Evolutionary conservation across 2,329 filamentous ascomycete species (phyloP).

Genomic region (Xenoacremonium recifei): DNA sequence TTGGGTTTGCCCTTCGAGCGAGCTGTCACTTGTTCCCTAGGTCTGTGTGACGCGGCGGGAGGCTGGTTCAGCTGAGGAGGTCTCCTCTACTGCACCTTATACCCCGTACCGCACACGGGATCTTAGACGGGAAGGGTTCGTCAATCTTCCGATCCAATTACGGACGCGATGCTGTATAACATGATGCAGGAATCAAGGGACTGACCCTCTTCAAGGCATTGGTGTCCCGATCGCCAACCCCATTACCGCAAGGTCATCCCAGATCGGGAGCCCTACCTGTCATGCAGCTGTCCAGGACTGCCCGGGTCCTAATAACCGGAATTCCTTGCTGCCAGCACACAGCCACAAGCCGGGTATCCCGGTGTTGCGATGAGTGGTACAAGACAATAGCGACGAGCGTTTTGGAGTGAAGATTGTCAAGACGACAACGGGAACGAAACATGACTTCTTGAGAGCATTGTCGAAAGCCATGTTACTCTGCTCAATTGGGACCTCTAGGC

Average conservation of each 20-base stretch:
- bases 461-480: too few relatives aligned
- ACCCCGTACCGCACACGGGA: not conserved
- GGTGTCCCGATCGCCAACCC: not conserved
- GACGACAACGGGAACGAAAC: not conserved
- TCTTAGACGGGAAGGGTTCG: not conserved
- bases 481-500: not conserved
- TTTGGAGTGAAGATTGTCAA: too few relatives aligned
- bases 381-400: too few relatives aligned
- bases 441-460: too few relatives aligned
- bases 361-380: too few relatives aligned
- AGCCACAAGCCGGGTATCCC: not conserved
- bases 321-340: not conserved
- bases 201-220: not conserved
- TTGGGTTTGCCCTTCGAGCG: conserved; percentile 11
- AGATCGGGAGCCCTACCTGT: not conserved
- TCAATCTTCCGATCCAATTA: not conserved
- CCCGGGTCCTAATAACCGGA: too few relatives aligned
- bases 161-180: not conserved
- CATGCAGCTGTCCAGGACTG: not conserved
- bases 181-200: not conserved
- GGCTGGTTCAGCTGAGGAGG: conserved; percentile 5
- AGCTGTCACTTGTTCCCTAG: conserved; percentile 24
- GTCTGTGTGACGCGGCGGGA: not conserved
- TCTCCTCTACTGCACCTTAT: too few relatives aligned
- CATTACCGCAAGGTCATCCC: not conserved